A percentile compares a stretch with the other conserved stretches of the same genome.
phyloP scores from a whole-genome alignment of 75 land plant species.

The Cryptomeria japonica region DNA sequence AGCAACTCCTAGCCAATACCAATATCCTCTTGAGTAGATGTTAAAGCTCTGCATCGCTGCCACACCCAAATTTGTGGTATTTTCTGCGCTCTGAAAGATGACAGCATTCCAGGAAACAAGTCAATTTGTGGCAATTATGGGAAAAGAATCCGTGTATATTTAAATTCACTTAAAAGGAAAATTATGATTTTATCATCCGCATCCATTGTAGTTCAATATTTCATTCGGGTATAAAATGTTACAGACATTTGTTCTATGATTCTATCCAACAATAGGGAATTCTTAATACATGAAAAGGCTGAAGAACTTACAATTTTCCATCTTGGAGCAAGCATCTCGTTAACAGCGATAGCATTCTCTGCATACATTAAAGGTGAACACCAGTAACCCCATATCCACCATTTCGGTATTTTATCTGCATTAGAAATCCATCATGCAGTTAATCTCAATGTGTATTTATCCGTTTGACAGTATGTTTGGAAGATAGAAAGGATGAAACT shows the following conservation, averaged over 20 bases:
- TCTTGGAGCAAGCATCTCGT: conserved; percentile 62
- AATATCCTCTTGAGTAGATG: conserved; percentile 36
- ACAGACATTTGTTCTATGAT: neutral
- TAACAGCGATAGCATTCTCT: conserved; percentile 52
- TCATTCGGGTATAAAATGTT: neutral
- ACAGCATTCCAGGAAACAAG: neutral
- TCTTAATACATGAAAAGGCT: neutral
- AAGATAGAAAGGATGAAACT: neutral
- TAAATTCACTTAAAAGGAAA: neutral
- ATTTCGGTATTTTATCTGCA: conserved; percentile 49
- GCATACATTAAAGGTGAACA: conserved; percentile 68
- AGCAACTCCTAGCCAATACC: conserved; percentile 85
- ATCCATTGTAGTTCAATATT: neutral
- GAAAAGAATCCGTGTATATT: neutral
- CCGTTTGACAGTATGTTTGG: neutral
- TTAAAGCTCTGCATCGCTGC: conserved; percentile 42
- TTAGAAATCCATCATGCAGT: neutral
- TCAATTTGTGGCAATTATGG: neutral
- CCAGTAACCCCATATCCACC: conserved; percentile 89
- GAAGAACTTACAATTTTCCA: conserved; percentile 38
- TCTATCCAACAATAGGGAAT: neutral
- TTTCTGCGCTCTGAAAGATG: conserved; percentile 41
- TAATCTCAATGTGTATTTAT: neutral
- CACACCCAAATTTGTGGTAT: conserved; percentile 43
- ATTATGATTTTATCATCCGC: neutral